Conservation (phyloP, 495 filamentous ascomycete species). For the Achaetomiella virescens region DNA sequence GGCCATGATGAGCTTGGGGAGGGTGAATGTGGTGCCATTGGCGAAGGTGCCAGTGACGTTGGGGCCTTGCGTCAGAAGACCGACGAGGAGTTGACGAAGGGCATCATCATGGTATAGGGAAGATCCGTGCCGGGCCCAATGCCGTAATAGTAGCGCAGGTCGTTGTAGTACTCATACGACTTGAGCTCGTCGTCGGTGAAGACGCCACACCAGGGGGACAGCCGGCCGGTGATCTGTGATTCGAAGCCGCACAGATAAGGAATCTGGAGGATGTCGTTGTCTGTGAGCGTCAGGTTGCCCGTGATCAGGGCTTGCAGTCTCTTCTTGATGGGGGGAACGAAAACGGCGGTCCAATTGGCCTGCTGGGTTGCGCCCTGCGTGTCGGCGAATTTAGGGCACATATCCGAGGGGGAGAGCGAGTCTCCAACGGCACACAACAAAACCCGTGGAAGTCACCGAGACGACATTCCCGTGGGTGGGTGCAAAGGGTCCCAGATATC, state of each 20-base stretch:
- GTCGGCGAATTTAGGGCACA: conserved; percentile 47
- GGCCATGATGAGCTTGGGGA: conserved; percentile 46
- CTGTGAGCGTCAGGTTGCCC: conserved; percentile 45
- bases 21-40: conserved; percentile 19
- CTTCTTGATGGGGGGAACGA: conserved; percentile 44
- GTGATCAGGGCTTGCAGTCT: conserved; percentile 44
- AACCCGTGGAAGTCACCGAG: conserved; percentile 41
- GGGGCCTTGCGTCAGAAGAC: conserved; percentile 41
- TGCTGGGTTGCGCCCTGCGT: conserved; percentile 37
- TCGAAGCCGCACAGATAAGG: conserved; percentile 59
- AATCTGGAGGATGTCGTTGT: conserved; percentile 46
- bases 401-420: conserved; percentile 50
- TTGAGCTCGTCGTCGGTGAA: conserved; percentile 48
- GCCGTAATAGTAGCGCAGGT: conserved; percentile 55
- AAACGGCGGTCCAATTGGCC: conserved; percentile 38
- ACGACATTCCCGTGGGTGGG: conserved; percentile 43
- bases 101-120: conserved; percentile 43
- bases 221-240: conserved; percentile 49
- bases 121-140: conserved; percentile 47
- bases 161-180: conserved; percentile 54
- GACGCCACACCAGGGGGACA: conserved; percentile 49
- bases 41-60: background rate
- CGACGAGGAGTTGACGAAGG: conserved; percentile 45
- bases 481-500: conserved; percentile 47
- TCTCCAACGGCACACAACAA: conserved; percentile 42